Conservation (phyloP, 768 basidiomycete species). For the Pisolithus tinctorius region DNA sequence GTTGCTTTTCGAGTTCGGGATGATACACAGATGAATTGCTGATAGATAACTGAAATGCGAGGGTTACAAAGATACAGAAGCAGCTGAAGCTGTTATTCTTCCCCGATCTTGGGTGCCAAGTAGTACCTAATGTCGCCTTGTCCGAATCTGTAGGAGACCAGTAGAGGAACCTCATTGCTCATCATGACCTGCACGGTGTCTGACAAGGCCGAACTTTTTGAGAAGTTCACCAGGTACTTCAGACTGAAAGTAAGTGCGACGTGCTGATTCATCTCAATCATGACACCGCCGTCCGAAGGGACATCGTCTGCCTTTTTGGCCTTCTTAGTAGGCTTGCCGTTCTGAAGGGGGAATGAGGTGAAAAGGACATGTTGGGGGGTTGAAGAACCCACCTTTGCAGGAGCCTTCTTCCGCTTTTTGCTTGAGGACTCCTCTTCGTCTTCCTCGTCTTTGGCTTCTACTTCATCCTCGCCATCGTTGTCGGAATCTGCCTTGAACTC, state of each 20-base stretch:
- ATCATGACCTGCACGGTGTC: conserved; percentile 76
- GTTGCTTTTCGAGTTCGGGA: no score
- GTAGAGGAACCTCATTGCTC: conserved; percentile 86
- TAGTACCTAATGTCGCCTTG: conserved; percentile 91
- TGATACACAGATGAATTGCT: no score
- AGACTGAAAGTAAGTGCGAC: conserved; percentile 92
- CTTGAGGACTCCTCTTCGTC: conserved; percentile 41
- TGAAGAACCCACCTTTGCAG: conserved; percentile 38
- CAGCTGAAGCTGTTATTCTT: conserved; percentile 43
- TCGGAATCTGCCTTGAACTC: conserved; percentile 40
- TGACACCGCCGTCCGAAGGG: conserved; percentile 50
- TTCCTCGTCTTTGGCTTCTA: conserved; percentile 33
- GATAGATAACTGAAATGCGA: not conserved
- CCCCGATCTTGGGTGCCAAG: conserved; percentile 92
- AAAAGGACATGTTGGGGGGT: not conserved
- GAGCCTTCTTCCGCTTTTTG: conserved; percentile 65
- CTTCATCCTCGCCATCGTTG: conserved; percentile 41
- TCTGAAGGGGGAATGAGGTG: conserved; percentile 6
- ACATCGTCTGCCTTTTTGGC: conserved; percentile 54
- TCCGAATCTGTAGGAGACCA: conserved; percentile 85
- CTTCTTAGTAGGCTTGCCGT: conserved; percentile 45
- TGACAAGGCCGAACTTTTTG: conserved; percentile 77
- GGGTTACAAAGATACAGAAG: not conserved
- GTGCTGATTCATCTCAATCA: conserved; percentile 83
- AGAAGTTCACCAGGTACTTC: conserved; percentile 96